phyloP scores from a whole-genome alignment of 768 basidiomycete genomes.

The Panus rudis region DNA sequence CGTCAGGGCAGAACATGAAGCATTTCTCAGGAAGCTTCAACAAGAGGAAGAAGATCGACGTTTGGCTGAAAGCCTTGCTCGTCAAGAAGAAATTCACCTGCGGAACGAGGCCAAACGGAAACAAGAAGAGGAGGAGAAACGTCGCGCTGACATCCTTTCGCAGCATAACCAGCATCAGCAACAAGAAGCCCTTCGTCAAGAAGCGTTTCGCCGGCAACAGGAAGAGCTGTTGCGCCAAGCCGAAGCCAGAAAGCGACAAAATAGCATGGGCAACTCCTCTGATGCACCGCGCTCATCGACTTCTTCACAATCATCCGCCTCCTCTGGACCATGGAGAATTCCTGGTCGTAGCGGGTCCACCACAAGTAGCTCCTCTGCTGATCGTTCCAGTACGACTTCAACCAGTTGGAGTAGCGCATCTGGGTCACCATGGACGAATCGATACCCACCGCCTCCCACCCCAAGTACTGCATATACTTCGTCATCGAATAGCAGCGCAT shows the following conservation, averaged over 20 bases:
- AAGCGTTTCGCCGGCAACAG: slow-evolving; percentile 6
- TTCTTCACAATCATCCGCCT: slow-evolving; percentile 25
- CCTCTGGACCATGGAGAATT: slow-evolving; percentile 22
- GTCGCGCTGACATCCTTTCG: no score
- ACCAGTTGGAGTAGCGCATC: slow-evolving; percentile 16
- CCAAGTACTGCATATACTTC: no score
- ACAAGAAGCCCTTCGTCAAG: slow-evolving; percentile 6
- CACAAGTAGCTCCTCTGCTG: slow-evolving; percentile 18
- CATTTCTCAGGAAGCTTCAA: no score
- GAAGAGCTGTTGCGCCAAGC: slow-evolving; percentile 1
- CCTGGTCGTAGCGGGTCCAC: slow-evolving; percentile 1
- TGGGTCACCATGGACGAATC: slow-evolving; percentile 14
- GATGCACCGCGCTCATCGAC: slow-evolving; percentile 12
- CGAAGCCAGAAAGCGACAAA: slow-evolving; percentile 25
- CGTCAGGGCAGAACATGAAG: no score
- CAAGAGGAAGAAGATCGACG: background rate
- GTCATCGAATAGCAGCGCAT: no score
- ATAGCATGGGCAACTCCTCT: slow-evolving; percentile 16
- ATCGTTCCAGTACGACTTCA: slow-evolving; percentile 25
- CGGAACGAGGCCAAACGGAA: slow-evolving; percentile 16
- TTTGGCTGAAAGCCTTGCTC: no score
- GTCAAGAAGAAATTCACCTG: no score
- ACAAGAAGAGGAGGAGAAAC: slow-evolving; percentile 12
- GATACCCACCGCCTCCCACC: slow-evolving; percentile 11
- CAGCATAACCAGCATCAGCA: background rate